Percentiles rank a stretch among this genome's conserved stretches.
These are phyloP conservation scores for Dictyostelium purpureum DNA, from an alignment of 78 protist species.

Conservation along the genomic window DNA sequence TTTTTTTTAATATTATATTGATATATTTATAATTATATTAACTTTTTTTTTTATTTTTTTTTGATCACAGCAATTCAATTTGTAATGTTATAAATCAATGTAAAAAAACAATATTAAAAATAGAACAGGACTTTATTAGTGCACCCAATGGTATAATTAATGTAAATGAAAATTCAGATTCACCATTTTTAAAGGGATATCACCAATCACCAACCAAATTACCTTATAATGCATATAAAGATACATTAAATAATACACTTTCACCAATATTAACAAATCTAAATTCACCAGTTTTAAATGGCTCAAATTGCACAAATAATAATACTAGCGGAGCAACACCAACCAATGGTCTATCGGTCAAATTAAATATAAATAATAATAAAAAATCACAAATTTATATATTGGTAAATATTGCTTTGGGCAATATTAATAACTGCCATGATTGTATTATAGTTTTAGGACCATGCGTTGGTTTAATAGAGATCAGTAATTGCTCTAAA, in stretches of 20 bases:
- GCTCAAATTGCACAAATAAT: background rate
- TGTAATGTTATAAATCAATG: constrained; percentile 35
- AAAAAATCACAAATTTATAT: constrained; percentile 51
- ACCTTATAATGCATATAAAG: background rate
- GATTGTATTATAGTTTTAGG: constrained; percentile 57
- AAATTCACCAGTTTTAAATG: background rate
- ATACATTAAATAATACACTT: background rate
- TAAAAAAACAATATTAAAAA: constrained; percentile 48
- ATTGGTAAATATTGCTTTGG: constrained; percentile 9
- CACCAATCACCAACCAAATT: constrained; percentile 7
- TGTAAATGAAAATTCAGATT: background rate
- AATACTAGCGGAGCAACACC: background rate
- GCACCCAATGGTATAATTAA: background rate
- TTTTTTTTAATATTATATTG: background rate
- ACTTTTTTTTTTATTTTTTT: too few species aligned
- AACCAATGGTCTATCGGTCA: constrained; percentile 3
- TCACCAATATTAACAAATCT: background rate
- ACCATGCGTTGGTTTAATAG: constrained; percentile 56
- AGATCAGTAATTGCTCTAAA: constrained; percentile 28
- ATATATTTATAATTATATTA: background rate
- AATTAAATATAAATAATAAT: background rate
- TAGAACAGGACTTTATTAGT: constrained; percentile 49
- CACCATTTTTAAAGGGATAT: background rate
- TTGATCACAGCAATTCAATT: background rate
- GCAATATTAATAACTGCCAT: constrained; percentile 31